A percentile compares a stretch with the other conserved stretches of the same genome.
phyloP scores from a whole-genome alignment of 306 rosid species.

The Gastrolobium bilobum region DNA sequence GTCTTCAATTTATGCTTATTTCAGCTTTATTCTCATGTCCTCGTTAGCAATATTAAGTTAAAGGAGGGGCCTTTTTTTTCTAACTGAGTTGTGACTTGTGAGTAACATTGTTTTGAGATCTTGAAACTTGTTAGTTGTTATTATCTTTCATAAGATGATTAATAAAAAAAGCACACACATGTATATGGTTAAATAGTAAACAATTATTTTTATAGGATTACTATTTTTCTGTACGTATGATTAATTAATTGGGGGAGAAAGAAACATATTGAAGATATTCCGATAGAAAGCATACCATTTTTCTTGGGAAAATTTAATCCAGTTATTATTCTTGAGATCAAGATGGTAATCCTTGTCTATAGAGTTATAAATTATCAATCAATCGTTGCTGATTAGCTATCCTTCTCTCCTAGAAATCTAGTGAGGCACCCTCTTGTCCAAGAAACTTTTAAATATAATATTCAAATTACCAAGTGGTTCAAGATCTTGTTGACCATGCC shows the following conservation, averaged over 20 bases:
- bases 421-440: background rate
- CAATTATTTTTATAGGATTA: background rate
- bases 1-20: conserved; percentile 2
- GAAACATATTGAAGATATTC: background rate
- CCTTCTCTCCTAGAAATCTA: conserved; percentile 10
- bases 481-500: background rate
- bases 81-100: conserved; percentile 10
- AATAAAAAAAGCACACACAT: background rate
- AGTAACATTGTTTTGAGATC: background rate
- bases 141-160: background rate
- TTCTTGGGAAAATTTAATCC: background rate
- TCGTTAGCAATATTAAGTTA: background rate
- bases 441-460: background rate
- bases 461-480: conserved; percentile 10
- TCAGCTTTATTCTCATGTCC: conserved; percentile 19
- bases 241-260: background rate
- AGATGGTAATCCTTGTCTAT: conserved; percentile 2
- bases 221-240: background rate
- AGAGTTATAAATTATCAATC: background rate
- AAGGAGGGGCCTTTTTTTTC: background rate
- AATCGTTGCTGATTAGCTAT: background rate
- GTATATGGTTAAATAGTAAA: background rate
- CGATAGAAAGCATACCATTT: conserved; percentile 9
- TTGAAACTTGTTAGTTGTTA: background rate
- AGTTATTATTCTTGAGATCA: conserved; percentile 22